These are phyloP conservation scores for Solanum corneliomulleri DNA, from an alignment of 257 asterid genomes.

Conservation along the genomic window DNA sequence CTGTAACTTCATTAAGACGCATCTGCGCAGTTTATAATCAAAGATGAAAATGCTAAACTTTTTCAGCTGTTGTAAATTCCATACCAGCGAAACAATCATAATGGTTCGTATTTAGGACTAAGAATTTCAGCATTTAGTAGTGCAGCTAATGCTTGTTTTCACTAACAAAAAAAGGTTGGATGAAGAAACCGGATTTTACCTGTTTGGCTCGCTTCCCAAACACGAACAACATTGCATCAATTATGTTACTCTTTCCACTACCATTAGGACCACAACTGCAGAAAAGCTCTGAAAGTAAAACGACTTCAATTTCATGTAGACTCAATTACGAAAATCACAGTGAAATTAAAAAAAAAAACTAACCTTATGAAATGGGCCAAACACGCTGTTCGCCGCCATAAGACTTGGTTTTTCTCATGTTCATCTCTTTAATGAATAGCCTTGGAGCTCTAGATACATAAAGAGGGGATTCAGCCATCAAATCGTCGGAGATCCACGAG, in stretches of 20 bases:
- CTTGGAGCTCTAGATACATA: conserved; percentile 49
- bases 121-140: too few species aligned
- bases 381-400: conserved; percentile 99
- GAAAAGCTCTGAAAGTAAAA: conserved; percentile 60
- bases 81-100: too few species aligned
- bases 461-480: conserved; percentile 6
- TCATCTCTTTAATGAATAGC: conserved; percentile 88
- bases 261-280: conserved; percentile 99
- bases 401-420: conserved; percentile 79
- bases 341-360: conserved; percentile 7
- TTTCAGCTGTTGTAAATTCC: too few species aligned
- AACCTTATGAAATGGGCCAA: conserved; percentile 98
- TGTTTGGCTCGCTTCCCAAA: conserved; percentile 97
- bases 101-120: too few species aligned
- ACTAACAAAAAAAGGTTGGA: background rate
- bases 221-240: conserved; percentile 92
- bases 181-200: conserved; percentile 14
- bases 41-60: background rate
- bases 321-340: background rate
- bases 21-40: conserved; percentile 36
- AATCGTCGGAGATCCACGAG: background rate
- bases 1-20: conserved; percentile 92
- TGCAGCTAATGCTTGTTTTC: too few species aligned
- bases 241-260: conserved; percentile 97
- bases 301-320: background rate